Evolutionary conservation across 495 filamentous ascomycete species (phyloP), one percentile per base, ranked within the genome.

Genomic region (Aspergillus nidulans): DNA sequence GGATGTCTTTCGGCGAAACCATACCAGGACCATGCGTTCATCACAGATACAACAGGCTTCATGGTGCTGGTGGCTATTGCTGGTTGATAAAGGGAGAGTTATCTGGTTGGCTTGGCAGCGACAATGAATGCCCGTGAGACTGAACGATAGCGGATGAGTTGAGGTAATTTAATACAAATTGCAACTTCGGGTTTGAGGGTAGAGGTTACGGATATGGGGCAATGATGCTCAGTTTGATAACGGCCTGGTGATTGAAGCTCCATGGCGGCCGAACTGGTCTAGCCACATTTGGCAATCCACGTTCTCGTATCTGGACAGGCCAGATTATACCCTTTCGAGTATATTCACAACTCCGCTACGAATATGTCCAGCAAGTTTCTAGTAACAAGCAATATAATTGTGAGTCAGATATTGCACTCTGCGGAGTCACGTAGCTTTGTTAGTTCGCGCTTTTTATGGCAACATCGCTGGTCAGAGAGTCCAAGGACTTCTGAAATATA

Each of bases 21-120:
- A 42, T 77, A 95, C 91, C 91, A 95, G 74, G 85, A 89, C 90
- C 91, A 96, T 67, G 91, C 91, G 76, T 95, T 91, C 78, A 94
- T 76, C 53, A 88, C 83, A 59, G 89, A 87, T 45, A 96, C 88
- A 65, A 96, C 75, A 51, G 91, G 91, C 85, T 96, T 95, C 90
- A 95, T 95, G 61, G 61, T 87, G 80, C 70, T 57, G 60, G 32
- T 45, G 28, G 30, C 26, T 39, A 12, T 34, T 34, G 26, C 26
- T 28, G 26, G 9, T 28, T 28, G 26, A 28, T 28, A n/a, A n/a
- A n/a, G n/a, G n/a, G n/a, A n/a, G n/a, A n/a, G n/a, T n/a, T n/a
- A n/a, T n/a, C n/a, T n/a, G n/a, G n/a, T n/a, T n/a, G n/a, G n/a
- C 12, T 4, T 18, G 43, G 18, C 6, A 4, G 6, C 16, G 45